These are phyloP conservation scores for Volvariella surrecta DNA, from an alignment of 1,284 basidiomycete species.

Conservation along the genomic window DNA sequence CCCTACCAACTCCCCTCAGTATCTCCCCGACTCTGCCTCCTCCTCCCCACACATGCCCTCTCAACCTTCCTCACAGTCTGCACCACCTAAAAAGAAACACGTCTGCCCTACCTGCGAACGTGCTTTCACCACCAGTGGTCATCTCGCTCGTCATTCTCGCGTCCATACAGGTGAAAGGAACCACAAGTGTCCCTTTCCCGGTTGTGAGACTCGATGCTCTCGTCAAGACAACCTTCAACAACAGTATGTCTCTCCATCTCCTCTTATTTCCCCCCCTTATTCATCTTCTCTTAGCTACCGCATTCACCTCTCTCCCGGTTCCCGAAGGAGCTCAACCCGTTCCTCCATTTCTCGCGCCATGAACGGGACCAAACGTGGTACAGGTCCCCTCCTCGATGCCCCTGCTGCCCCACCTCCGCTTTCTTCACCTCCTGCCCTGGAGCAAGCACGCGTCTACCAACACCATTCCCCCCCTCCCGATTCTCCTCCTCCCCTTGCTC, in stretches of 20 bases:
- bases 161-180: slow-evolving; percentile 80
- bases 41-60: slow-evolving; percentile 19
- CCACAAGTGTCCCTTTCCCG: slow-evolving; percentile 77
- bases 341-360: slow-evolving; percentile 38
- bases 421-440: slow-evolving; percentile 37
- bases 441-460: slow-evolving; percentile 29
- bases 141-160: slow-evolving; percentile 72
- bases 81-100: slow-evolving; percentile 45
- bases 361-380: slow-evolving; percentile 13
- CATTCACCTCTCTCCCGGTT: slow-evolving; percentile 66
- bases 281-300: slow-evolving; percentile 39
- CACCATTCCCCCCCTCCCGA: slow-evolving; percentile 27
- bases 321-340: slow-evolving; percentile 51
- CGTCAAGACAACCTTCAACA: slow-evolving; percentile 78
- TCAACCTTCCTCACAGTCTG: slow-evolving; percentile 10
- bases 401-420: slow-evolving; percentile 21
- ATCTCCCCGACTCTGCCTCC: slow-evolving; percentile 16
- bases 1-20: slow-evolving; percentile 13
- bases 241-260: slow-evolving; percentile 46
- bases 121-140: slow-evolving; percentile 77
- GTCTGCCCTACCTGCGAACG: slow-evolving; percentile 59
- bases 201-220: slow-evolving; percentile 74
- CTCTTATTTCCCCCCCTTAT: slow-evolving; percentile 6
- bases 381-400: slow-evolving; percentile 15
- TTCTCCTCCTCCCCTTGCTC: slow-evolving; percentile 35